phyloP scores from a whole-genome alignment of 371 early-diverging fungal genomes.

The Vairimorpha necatrix region DNA sequence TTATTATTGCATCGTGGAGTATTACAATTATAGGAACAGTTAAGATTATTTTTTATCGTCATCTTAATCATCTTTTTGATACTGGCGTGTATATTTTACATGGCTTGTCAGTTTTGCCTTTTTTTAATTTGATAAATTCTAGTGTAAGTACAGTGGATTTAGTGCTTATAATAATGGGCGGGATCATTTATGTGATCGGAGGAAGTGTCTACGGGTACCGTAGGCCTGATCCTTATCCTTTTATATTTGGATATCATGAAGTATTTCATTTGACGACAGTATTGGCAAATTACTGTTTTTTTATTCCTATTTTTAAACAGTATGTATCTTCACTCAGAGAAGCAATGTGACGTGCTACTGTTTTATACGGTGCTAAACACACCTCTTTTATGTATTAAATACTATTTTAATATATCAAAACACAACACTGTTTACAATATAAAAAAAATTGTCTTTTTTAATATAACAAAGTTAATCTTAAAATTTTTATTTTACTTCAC shows the following conservation, averaged over 20 bases:
- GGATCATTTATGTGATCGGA: conserved; percentile 61
- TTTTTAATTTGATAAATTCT: conserved; percentile 42
- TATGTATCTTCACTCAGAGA: conserved; percentile 36
- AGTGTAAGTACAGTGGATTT: conserved; percentile 23
- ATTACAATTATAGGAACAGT: conserved; percentile 58
- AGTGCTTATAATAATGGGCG: conserved; percentile 57
- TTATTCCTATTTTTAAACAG: conserved; percentile 53
- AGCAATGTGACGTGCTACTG: not conserved
- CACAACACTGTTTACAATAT: too few species aligned
- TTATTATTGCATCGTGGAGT: conserved; percentile 55
- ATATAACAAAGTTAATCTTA: not conserved
- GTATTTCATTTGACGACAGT: conserved; percentile 64
- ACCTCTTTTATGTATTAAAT: too few species aligned
- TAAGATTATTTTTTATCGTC: conserved; percentile 55
- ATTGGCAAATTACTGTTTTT: conserved; percentile 62
- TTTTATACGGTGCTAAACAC: too few species aligned
- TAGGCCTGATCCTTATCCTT: conserved; percentile 62
- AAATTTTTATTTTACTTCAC: conserved; percentile 3
- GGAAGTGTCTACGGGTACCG: conserved; percentile 62
- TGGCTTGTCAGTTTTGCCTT: conserved; percentile 59
- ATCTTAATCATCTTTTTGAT: conserved; percentile 55
- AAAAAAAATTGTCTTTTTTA: not conserved
- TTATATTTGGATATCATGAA: conserved; percentile 65
- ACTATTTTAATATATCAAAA: too few species aligned
- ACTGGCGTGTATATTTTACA: conserved; percentile 62